Percentiles rank a stretch among this genome's conserved stretches.
Evolutionary conservation across 2,329 filamentous ascomycete genomes (phyloP).

Genomic region (Botrytis hyacinthi): DNA sequence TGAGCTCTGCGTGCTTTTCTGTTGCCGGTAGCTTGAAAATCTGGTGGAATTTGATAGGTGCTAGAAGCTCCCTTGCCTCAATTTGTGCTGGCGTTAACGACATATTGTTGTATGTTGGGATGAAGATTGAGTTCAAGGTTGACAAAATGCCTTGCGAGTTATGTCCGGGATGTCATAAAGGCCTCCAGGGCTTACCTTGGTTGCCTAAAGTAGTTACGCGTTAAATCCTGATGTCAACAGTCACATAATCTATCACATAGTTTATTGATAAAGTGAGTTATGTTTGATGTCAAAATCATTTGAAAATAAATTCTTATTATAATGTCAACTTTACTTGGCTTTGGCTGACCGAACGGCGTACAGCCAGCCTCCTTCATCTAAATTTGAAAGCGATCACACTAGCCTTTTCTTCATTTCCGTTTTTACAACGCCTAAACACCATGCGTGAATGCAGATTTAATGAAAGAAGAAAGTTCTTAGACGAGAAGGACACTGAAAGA

Average conservation of each 20-base stretch:
- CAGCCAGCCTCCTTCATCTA: neutral
- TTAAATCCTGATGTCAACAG: neutral
- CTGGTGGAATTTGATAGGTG: slow-evolving; percentile 33
- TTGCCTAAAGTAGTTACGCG: neutral
- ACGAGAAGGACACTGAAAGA: slow-evolving; percentile 30
- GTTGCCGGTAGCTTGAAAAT: slow-evolving; percentile 32
- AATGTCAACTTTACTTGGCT: slow-evolving; percentile 2
- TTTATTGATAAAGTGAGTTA: neutral
- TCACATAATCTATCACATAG: neutral
- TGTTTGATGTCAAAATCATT: neutral
- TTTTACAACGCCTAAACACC: slow-evolving; percentile 23
- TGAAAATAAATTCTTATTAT: slow-evolving; percentile 12
- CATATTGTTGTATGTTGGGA: neutral
- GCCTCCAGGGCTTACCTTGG: no score
- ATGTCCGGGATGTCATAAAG: neutral
- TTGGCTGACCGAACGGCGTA: neutral
- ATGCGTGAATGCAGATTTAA: slow-evolving; percentile 18
- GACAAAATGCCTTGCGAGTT: neutral
- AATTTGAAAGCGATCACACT: neutral
- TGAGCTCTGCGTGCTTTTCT: slow-evolving; percentile 27
- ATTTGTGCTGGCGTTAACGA: slow-evolving; percentile 21
- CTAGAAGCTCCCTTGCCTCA: slow-evolving; percentile 24
- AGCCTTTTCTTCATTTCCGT: slow-evolving; percentile 5
- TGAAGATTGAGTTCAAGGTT: neutral
- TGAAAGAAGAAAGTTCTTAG: slow-evolving; percentile 19